These are phyloP conservation scores for Nicotiana undulata DNA, from an alignment of 257 asterid species.

Conservation along the genomic window DNA sequence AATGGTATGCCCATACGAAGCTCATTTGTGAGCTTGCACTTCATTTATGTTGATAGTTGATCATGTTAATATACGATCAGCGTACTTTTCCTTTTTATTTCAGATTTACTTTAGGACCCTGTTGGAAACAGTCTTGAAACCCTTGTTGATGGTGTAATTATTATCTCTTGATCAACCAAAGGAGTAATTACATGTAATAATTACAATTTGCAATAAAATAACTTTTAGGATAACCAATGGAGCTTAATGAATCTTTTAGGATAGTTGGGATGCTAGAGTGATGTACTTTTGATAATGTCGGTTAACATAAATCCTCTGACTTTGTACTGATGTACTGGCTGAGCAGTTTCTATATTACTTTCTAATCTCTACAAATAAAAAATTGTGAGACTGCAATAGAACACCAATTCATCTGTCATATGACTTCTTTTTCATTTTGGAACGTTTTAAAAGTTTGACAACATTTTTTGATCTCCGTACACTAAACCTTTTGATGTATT, in stretches of 20 bases:
- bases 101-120: neutral
- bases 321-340: neutral
- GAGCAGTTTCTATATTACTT: neutral
- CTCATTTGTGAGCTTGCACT: neutral
- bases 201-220: neutral
- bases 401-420: neutral
- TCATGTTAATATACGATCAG: neutral
- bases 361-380: neutral
- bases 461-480: neutral
- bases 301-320: neutral
- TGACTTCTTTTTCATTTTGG: neutral
- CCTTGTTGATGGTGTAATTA: neutral
- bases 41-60: neutral
- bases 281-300: neutral
- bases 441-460: neutral
- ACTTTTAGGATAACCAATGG: neutral
- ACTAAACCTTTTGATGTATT: neutral
- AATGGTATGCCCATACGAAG: slow-evolving; percentile 39
- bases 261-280: neutral
- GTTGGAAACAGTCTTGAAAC: neutral
- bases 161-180: neutral
- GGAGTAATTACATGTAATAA: neutral
- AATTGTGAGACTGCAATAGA: neutral
- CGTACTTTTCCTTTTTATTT: neutral
- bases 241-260: slow-evolving; percentile 1